Percentiles rank a stretch among this genome's conserved stretches.
Evolutionary conservation across 2,329 filamentous ascomycete genomes (phyloP).

Genomic region (Apiospora marii): DNA sequence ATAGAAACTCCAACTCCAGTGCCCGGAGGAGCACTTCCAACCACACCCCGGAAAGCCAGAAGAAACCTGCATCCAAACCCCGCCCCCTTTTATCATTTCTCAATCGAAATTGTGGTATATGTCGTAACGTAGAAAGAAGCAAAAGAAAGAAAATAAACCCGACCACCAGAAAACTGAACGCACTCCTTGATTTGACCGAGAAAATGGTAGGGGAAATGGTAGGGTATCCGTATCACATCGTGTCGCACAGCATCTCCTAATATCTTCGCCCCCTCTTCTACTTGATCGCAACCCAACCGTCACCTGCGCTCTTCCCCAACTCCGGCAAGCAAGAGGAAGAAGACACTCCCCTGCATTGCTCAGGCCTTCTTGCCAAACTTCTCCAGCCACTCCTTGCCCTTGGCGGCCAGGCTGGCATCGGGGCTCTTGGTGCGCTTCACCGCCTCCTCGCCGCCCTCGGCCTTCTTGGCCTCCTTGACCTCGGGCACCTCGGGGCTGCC

Average conservation of each 20-base stretch:
- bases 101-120: slow-evolving; percentile 10
- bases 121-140: not conserved
- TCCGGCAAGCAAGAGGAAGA: not conserved
- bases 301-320: not conserved
- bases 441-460: slow-evolving; percentile 40
- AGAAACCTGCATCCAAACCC: not conserved
- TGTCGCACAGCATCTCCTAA: not conserved
- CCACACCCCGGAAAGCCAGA: not conserved
- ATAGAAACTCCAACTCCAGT: slow-evolving; percentile 32
- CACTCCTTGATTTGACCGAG: not conserved
- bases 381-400: slow-evolving; percentile 56
- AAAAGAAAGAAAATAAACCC: not conserved
- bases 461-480: slow-evolving; percentile 59
- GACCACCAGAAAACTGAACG: not conserved
- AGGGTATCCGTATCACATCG: not conserved
- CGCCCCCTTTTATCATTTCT: not conserved
- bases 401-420: slow-evolving; percentile 45
- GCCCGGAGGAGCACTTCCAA: slow-evolving; percentile 22
- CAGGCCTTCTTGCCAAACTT: slow-evolving; percentile 55
- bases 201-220: not conserved
- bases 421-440: slow-evolving; percentile 32
- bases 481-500: slow-evolving; percentile 43
- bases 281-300: not conserved
- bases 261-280: not conserved
- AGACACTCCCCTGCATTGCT: not conserved